These are phyloP conservation scores for Acanthamoeba sp. DNA, from an alignment of 208 protist species.

Conservation along the genomic window DNA sequence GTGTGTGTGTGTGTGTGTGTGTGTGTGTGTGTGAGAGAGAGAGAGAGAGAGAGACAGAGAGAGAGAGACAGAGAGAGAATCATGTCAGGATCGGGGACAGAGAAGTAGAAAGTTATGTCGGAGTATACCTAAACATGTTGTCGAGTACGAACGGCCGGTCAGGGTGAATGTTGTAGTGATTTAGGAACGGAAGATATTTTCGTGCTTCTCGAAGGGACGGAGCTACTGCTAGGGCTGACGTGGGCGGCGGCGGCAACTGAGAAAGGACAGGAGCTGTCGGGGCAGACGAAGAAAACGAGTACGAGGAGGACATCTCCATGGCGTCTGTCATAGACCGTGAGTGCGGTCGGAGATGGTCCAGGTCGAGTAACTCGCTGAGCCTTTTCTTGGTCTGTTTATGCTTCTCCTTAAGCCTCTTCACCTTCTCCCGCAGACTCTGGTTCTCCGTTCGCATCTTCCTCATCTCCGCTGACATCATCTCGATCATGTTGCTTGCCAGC, in stretches of 20 bases:
- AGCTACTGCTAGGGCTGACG: not conserved
- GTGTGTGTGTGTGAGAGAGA: too few relatives aligned
- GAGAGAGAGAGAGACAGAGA: too few relatives aligned
- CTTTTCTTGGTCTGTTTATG: not conserved
- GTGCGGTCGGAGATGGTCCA: not conserved
- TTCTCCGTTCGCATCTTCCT: not conserved
- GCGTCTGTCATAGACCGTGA: not conserved
- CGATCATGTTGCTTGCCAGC: constrained; percentile 1
- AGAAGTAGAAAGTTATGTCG: too few relatives aligned
- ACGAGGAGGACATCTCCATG: too few relatives aligned
- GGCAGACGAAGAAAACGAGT: not conserved
- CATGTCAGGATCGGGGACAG: too few relatives aligned
- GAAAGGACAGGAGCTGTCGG: not conserved
- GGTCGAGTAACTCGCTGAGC: not conserved
- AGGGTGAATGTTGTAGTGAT: not conserved
- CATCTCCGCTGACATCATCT: constrained; percentile 19
- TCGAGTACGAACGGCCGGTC: not conserved
- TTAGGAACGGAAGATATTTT: not conserved
- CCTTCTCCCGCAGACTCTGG: not conserved
- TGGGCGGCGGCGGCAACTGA: not conserved
- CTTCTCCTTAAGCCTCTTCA: not conserved
- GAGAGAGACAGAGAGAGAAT: too few relatives aligned
- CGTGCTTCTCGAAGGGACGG: not conserved
- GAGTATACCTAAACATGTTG: constrained; percentile 20
- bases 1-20: too few relatives aligned